phyloP scores from a whole-genome alignment of 768 basidiomycete species.

The Trametes sanguinea region DNA sequence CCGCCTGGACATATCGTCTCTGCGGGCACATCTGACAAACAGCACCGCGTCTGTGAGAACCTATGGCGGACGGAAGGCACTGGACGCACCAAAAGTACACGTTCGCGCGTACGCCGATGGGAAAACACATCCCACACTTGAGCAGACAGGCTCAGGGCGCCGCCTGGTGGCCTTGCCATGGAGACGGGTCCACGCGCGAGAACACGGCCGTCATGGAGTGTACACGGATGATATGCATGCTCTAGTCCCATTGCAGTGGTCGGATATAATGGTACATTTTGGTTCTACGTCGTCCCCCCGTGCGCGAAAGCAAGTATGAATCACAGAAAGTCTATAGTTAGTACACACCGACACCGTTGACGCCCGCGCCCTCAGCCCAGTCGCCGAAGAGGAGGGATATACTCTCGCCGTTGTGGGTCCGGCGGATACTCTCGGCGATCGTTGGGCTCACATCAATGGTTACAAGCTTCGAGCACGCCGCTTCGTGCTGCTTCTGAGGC shows the following conservation, averaged over 20 bases:
- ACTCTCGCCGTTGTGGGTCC: conserved; percentile 93
- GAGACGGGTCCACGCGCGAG: conserved; percentile 12
- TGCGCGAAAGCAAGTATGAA: conserved; percentile 15
- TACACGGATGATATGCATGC: neutral
- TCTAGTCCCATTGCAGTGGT: conserved; percentile 21
- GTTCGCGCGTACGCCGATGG: neutral
- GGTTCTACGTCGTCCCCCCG: conserved; percentile 15
- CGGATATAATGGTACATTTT: conserved; percentile 23
- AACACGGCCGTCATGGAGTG: neutral
- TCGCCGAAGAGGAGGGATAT: conserved; percentile 88
- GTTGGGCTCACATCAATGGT: conserved; percentile 90
- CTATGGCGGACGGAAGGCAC: neutral
- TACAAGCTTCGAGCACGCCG: conserved; percentile 70
- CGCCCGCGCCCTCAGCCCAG: conserved; percentile 55
- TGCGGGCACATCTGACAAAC: conserved; percentile 6
- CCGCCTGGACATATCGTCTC: conserved; percentile 1
- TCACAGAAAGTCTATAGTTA: conserved; percentile 15
- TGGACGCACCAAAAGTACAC: conserved; percentile 15
- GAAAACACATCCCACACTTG: conserved; percentile 5
- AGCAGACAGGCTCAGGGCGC: neutral
- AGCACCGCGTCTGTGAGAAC: conserved; percentile 14
- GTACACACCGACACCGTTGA: conserved; percentile 28
- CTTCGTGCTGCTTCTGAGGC: conserved; percentile 74
- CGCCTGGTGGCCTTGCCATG: conserved; percentile 14
- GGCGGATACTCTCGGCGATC: conserved; percentile 93